Base-by-base conservation (phyloP, 192 early-diverging fungal species). In the Backusella tarrabulga region DNA sequence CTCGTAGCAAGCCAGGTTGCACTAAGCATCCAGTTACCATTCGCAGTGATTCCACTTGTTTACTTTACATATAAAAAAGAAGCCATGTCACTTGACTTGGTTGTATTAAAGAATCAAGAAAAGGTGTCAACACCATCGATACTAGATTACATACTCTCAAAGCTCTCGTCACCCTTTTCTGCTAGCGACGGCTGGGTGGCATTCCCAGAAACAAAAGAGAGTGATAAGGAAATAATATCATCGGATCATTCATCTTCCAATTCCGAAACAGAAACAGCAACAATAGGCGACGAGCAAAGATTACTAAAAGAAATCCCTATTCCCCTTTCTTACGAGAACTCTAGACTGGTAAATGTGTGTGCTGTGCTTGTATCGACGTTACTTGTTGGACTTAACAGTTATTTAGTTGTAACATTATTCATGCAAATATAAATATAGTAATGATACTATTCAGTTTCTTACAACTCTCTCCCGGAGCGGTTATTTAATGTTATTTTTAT, bases 21-120 rank as follows among this genome's bases (percentile, higher is more conserved):
- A 1, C 75, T 96, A 8, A 88, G 88, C 76, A 69, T 96, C 34
- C 95, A 96, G 76, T 76, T 96, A 21, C 93, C 95, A 9, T 96
- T 96, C 81, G 93, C 93, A 5, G 91, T 96, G n/a, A 88, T 93
- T 80, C 94, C 93, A 15, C 81, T 95, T 56, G 88, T 94, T 19
- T 84, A 85, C 52, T 92, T 95, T 72, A 93, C 93, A 1, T 72
- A 85, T 40, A 85, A 56, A 83, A 85, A 84, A 60, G 72, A 79
- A 3, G 75, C 89, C 34, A 92, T 92, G 91, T 83, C 79, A 35
- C 19, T 79, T 6, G 72, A 79, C 14, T 34, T 79, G n/a, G 73
- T 75, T 8, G 67, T 75, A 21, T 29, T 73, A 35, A 7, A 34
- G 40, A 66, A 41, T 17, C 69, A 71, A 7, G 40, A 38, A 68